Evolutionary conservation across 2,329 filamentous ascomycete species (phyloP), one percentile per base, ranked within the genome.

Genomic region (Xenoacremonium recifei): DNA sequence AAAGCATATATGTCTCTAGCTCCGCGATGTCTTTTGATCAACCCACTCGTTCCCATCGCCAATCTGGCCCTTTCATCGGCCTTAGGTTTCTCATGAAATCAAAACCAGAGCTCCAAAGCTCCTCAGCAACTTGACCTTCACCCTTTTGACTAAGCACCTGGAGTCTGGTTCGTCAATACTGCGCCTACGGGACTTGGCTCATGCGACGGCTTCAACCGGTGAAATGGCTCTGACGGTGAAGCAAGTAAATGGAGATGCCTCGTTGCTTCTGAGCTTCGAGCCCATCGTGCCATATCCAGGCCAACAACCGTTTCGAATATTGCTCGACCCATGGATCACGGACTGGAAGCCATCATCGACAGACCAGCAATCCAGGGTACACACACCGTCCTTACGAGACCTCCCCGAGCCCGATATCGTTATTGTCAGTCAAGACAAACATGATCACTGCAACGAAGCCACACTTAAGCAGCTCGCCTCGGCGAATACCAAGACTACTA

Each of bases 291-390:
- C 39, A 13, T 44, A 52, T 7, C 40, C 37, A 15, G 46, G 36
- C 13, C 35, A 37, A 11, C 69, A 69, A 37, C 72, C 76, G 4
- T 89, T 85, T 61, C 81, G 77, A 13, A 76, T 90, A 39, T 72
- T 90, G 30, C 64, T 89, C 37, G 85, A 91, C 59, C 86, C 87
- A 4, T 89, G 84, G 81, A 71, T 88, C 21, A 69, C 71, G 10
- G 81, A 82, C 0, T 67, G 76, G 4, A 75, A 72, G 55, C 82
- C 87, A 61, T 82, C 81, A 16, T 74, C 73, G 29, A 75, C 80
- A 3, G 71, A 71, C 34, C 80, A 81, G 48, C 79, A 69, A 32
- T 62, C 71, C 15, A 68, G 70, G 19, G 69, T 80, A 34, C 81
- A 76, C 50, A 73, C 88, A 44, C 65, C 71, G 0, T 80, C 81